Conservation (phyloP, 2,329 filamentous ascomycete genomes). For the Didymella pinodella region DNA sequence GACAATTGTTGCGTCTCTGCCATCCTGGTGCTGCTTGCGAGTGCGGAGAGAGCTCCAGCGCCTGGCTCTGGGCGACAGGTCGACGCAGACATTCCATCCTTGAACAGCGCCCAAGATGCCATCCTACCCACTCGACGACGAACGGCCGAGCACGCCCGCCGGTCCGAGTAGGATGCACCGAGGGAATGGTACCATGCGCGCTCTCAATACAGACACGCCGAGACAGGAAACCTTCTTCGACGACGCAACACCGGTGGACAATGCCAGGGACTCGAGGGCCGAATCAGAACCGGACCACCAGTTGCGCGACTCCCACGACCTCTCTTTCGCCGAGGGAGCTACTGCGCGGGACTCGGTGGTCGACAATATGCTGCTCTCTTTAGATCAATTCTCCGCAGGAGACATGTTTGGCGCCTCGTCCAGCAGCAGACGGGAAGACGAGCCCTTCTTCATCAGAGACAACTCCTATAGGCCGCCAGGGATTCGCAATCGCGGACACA, state of each 20-base stretch:
- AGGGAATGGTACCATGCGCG: constrained; percentile 34
- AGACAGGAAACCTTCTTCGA: constrained; percentile 48
- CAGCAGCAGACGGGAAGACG: constrained; percentile 33
- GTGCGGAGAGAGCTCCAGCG: constrained; percentile 43
- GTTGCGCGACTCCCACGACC: constrained; percentile 76
- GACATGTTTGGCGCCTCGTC: constrained; percentile 28
- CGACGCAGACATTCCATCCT: constrained; percentile 29
- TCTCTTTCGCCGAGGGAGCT: constrained; percentile 80
- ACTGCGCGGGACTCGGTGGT: constrained; percentile 81
- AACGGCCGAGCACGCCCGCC: constrained; percentile 44
- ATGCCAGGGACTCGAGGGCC: constrained; percentile 21
- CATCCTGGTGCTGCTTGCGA: constrained; percentile 22
- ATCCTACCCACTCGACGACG: constrained; percentile 32
- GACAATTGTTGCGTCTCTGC: constrained; percentile 22
- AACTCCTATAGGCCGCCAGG: constrained; percentile 42
- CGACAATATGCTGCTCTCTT: constrained; percentile 91
- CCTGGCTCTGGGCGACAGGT: constrained; percentile 26
- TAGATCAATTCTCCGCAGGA: constrained; percentile 69
- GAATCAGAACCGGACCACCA: constrained; percentile 28
- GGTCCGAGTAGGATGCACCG: constrained; percentile 36
- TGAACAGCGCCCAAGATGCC: constrained; percentile 32
- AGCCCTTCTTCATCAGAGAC: constrained; percentile 50
- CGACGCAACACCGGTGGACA: constrained; percentile 48
- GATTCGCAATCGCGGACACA: constrained; percentile 63
- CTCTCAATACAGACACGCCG: constrained; percentile 42